phyloP scores from a whole-genome alignment of 306 rosid species.

The Inga leiocalycina region DNA sequence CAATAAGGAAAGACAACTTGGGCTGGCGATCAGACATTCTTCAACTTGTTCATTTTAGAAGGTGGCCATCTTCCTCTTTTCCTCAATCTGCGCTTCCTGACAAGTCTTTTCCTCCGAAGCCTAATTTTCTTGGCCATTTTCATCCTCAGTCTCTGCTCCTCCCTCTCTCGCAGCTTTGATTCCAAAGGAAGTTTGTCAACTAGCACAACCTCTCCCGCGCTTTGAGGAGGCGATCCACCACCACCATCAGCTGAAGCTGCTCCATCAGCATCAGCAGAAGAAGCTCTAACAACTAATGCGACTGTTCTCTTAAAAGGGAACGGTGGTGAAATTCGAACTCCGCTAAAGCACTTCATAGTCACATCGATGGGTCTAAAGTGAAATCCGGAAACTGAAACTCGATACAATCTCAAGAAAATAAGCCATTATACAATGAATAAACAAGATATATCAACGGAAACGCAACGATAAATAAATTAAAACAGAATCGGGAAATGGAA shows the following conservation, averaged over 20 bases:
- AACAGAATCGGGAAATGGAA: not conserved
- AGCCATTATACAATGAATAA: not conserved
- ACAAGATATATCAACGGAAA: not conserved
- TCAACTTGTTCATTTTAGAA: conserved; percentile 87
- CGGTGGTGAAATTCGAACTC: conserved; percentile 44
- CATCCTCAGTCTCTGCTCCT: conserved; percentile 74
- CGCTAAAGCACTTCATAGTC: conserved; percentile 42
- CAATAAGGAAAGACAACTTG: conserved; percentile 20
- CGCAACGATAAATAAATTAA: not conserved
- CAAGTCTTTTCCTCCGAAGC: conserved; percentile 80
- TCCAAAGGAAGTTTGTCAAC: conserved; percentile 85
- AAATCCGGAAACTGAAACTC: conserved; percentile 52
- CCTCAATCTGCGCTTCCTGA: conserved; percentile 68
- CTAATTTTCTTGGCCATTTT: conserved; percentile 85
- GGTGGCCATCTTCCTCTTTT: conserved; percentile 98
- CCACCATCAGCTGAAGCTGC: conserved; percentile 24
- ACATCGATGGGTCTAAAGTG: conserved; percentile 37
- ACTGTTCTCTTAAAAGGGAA: not conserved
- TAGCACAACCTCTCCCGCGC: conserved; percentile 44
- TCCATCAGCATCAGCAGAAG: conserved; percentile 25
- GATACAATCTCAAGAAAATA: conserved; percentile 5
- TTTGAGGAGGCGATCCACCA: conserved; percentile 36
- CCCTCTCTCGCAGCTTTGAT: conserved; percentile 76
- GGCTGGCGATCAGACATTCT: conserved; percentile 67
- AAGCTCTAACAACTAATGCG: conserved; percentile 31